Percentiles rank a stretch among this genome's conserved stretches.
Conservation (phyloP, 2,329 filamentous ascomycete genomes). For the Aspergillus ruber region DNA sequence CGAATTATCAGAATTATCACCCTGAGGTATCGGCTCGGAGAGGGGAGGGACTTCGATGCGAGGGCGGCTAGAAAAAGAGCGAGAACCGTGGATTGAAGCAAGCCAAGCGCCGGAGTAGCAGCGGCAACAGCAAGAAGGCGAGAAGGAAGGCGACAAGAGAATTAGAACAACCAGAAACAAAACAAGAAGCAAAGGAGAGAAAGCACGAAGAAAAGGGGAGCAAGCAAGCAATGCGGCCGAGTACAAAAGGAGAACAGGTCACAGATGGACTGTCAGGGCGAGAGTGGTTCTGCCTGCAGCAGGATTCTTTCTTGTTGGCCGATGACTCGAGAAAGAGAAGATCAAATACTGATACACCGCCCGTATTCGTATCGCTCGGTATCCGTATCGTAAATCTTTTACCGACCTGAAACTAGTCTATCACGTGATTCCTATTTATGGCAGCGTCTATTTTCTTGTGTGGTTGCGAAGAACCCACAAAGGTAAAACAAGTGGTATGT, state of each 20-base stretch:
- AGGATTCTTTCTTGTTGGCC: slow-evolving; percentile 9
- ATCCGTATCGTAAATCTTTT: slow-evolving; percentile 4
- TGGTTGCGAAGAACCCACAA: slow-evolving; percentile 3
- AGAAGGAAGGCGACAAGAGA: slow-evolving; percentile 2
- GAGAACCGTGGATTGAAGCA: background rate
- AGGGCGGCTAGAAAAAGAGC: slow-evolving; percentile 10
- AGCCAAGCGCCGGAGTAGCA: background rate
- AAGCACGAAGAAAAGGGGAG: background rate
- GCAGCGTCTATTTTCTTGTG: slow-evolving; percentile 15
- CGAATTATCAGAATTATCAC: background rate
- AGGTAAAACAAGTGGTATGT: background rate
- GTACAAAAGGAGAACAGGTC: slow-evolving; percentile 1
- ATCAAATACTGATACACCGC: too few relatives aligned
- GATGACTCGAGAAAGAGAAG: slow-evolving; percentile 8
- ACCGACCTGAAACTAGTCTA: slow-evolving; percentile 12
- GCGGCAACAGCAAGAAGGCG: slow-evolving; percentile 1
- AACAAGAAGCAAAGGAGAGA: background rate
- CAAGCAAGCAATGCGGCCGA: background rate
- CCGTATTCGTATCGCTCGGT: background rate
- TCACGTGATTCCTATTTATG: slow-evolving; percentile 11
- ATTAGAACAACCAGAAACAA: slow-evolving; percentile 1
- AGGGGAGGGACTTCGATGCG: slow-evolving; percentile 7
- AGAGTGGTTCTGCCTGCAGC: slow-evolving; percentile 1
- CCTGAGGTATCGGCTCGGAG: background rate
- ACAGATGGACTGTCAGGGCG: slow-evolving; percentile 1